phyloP scores from a whole-genome alignment of 306 rosid genomes.

The Vicia faba region DNA sequence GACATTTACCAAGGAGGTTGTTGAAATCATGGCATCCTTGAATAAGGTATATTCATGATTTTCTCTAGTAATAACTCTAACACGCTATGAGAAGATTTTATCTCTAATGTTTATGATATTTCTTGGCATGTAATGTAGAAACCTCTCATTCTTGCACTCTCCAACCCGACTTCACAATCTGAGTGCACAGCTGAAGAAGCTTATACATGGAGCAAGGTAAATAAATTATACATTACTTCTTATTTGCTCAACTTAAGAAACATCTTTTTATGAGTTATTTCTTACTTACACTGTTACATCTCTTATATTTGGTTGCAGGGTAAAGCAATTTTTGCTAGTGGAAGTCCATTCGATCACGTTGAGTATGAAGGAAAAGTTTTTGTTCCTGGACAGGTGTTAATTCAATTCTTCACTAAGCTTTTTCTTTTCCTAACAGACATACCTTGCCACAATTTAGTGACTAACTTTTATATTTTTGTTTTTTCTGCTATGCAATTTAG shows the following conservation, averaged over 20 bases:
- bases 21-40: constrained; percentile 85
- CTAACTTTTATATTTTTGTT: constrained; percentile 38
- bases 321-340: constrained; percentile 85
- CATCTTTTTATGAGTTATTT: not conserved
- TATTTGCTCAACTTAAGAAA: constrained; percentile 13
- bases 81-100: constrained; percentile 22
- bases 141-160: constrained; percentile 96
- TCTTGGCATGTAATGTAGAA: constrained; percentile 67
- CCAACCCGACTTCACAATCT: constrained; percentile 95
- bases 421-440: constrained; percentile 29
- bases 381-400: constrained; percentile 92
- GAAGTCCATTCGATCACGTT: constrained; percentile 92
- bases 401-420: not conserved
- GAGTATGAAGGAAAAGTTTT: constrained; percentile 65
- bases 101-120: constrained; percentile 28
- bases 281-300: constrained; percentile 4
- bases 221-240: not conserved
- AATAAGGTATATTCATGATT: constrained; percentile 64
- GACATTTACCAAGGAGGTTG: constrained; percentile 90
- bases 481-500: constrained; percentile 49
- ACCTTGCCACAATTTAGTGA: not conserved
- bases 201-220: constrained; percentile 92
- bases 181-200: constrained; percentile 99
- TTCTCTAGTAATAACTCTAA: constrained; percentile 7
- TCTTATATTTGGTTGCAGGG: constrained; percentile 64